Evolutionary conservation across 106 monocot species (phyloP).

Genomic region (Agapanthus africanus): DNA sequence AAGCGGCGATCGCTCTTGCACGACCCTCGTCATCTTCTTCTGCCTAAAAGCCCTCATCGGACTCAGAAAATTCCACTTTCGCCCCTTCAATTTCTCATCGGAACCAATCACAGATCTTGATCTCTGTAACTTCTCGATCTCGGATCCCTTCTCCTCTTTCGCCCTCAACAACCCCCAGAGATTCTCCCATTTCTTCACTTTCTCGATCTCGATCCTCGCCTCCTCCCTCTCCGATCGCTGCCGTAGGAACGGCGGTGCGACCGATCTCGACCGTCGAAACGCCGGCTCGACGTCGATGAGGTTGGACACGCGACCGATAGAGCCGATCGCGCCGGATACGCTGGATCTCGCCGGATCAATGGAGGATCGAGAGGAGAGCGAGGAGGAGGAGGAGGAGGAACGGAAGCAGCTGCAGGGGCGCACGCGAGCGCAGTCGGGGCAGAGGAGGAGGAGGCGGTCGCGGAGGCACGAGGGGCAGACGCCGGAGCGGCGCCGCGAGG

Average conservation of each 20-base stretch:
- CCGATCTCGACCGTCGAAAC: slow-evolving; percentile 57
- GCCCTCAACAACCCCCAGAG: slow-evolving; percentile 4
- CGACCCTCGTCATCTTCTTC: too few species aligned
- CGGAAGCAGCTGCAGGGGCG: slow-evolving; percentile 55
- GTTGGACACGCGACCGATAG: slow-evolving; percentile 30
- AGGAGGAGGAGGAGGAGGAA: slow-evolving; percentile 23
- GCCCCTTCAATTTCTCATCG: slow-evolving; percentile 19
- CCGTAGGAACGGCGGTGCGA: not conserved
- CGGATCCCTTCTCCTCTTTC: not conserved
- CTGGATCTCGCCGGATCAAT: slow-evolving; percentile 15
- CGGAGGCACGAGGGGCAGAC: slow-evolving; percentile 58
- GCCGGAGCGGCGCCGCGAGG: slow-evolving; percentile 22
- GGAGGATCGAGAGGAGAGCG: slow-evolving; percentile 29
- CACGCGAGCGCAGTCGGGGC: slow-evolving; percentile 57
- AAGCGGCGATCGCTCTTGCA: too few species aligned
- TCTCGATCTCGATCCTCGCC: too few species aligned
- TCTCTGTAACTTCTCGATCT: slow-evolving; percentile 18
- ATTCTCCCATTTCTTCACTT: not conserved
- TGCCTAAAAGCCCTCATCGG: slow-evolving; percentile 45
- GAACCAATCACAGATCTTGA: slow-evolving; percentile 25
- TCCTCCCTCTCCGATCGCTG: not conserved
- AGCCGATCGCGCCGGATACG: slow-evolving; percentile 18
- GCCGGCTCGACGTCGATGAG: slow-evolving; percentile 58
- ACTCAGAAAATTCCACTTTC: slow-evolving; percentile 54
- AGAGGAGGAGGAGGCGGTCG: slow-evolving; percentile 49